Evolutionary conservation across 169 alveolate genomes (phyloP), one percentile per base, ranked within the genome.

Genomic region (Plasmodium malariae): DNA sequence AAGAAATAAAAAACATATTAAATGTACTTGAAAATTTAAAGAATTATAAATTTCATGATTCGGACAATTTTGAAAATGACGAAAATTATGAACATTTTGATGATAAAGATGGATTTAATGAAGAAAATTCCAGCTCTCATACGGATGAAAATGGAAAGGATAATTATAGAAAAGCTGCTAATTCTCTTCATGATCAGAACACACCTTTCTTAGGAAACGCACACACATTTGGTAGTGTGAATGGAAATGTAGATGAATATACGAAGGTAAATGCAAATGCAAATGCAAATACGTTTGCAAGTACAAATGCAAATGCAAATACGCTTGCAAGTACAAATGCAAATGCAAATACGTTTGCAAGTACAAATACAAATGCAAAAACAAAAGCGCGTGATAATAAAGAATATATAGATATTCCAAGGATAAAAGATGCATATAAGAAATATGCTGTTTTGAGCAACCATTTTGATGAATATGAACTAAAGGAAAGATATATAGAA

Each of bases 11-110:
- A 69, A 65, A 37, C 7, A 83, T 83, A 32, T 24, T 83, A 51
- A 43, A 51, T 45, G 83, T 67, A 43, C 59, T 83, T 30, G 62
- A 83, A 28, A 83, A 83, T 83, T 67, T 83, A 54, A 83, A 45
- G 51, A 59, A 83, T 17, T 83, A 83, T 48, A 83, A 83, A 51
- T 83, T 83, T 83, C 26, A 83, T 28, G 91, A 83, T 67, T 30
- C 86, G 17, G 45, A 51, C 48, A 43, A 57, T 48, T 26, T 83
- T 9, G 91, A 83, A 36, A 83, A 83, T 30, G 91, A 83, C 26
- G 78, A 17, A 5, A 40, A 54, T 60, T 83, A 83, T 57, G 91
- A 83, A 30, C 37, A 28, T 21, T 12, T 83, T 48, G 91, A 67
- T 37, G 74, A 83, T 37, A 48, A 54, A 12, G 54, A 51, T 30